These are phyloP conservation scores for Acacia concinna DNA, from an alignment of 331 rosid genomes.

Conservation along the genomic window DNA sequence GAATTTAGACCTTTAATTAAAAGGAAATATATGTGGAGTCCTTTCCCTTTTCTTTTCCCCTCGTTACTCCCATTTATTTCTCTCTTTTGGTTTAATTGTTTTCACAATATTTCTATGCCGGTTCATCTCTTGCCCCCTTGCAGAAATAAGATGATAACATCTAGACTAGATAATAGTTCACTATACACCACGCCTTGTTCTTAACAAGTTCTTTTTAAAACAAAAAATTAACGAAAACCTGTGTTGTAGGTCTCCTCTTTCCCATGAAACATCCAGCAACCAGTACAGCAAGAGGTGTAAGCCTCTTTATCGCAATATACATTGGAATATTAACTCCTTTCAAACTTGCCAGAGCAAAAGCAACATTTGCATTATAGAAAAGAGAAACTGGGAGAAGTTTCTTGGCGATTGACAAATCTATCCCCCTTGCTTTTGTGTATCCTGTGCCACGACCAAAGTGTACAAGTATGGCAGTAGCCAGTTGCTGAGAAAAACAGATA, in stretches of 20 bases:
- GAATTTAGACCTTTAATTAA: background rate
- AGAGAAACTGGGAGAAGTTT: conserved; percentile 80
- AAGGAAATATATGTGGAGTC: background rate
- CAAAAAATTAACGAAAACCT: conserved; percentile 37
- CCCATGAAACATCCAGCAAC: conserved; percentile 73
- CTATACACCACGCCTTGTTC: background rate
- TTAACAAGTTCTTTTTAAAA: background rate
- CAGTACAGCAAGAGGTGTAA: conserved; percentile 95
- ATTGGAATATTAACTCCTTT: conserved; percentile 97
- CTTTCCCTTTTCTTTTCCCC: background rate
- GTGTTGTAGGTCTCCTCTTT: conserved; percentile 73
- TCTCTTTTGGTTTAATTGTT: background rate
- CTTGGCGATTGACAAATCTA: conserved; percentile 71
- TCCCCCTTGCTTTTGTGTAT: conserved; percentile 63
- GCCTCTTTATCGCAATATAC: conserved; percentile 97
- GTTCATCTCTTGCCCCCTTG: background rate
- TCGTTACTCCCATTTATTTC: background rate
- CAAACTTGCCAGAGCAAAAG: conserved; percentile 97
- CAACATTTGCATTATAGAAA: conserved; percentile 93
- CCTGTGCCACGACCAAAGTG: conserved; percentile 70
- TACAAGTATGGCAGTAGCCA: conserved; percentile 72
- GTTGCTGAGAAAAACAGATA: conserved; percentile 57
- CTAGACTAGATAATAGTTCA: background rate
- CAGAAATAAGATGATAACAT: background rate
- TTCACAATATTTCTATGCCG: background rate